Evolutionary conservation across 441 rosid species (phyloP), one percentile per base, ranked within the genome.

Genomic region (Macaranga tanarius): DNA sequence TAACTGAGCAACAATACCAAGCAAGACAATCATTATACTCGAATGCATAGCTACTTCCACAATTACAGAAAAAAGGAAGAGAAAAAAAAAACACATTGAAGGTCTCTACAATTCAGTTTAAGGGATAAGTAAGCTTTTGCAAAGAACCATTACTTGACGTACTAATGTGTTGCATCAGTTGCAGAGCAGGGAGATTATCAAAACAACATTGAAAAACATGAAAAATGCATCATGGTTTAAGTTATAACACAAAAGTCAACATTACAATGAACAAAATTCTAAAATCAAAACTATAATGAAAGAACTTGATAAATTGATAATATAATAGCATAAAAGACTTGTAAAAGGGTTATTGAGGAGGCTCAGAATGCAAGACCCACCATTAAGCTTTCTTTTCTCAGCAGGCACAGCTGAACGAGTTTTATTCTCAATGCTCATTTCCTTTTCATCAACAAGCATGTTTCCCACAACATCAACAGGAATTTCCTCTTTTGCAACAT

Each of bases 331-430:
- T 8, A 42, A 62, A 7, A 20, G 2, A 10, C 10, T 40, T 20
- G 65, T 26, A 40, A 5, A n/a, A 42, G 23, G 31, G 11, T 17
- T 28, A 58, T 34, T 16, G 51, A 23, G 47, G 19, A 52, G 40
- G 34, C 42, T 42, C 57, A 64, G 23, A 57, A 22, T 9, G 31
- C 16, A 80, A 72, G 69, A 52, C 88, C 78, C 85, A 93, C 99
- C 96, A 76, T 65, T 84, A 73, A 85, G 79, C 87, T 92, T 95
- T 83, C 98, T 85, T 87, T 95, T 95, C 84, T 90, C 97, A 42
- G 75, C 69, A 34, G 81, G 81, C 76, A 84, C 93, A 63, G 76
- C 70, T 4, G 81, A 77, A 57, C 20, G 75, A 72, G 77, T 75
- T 73, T 80, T 77, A 64, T 57, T 79, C 74, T 86, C 95, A 75